These are phyloP conservation scores for Trametes hirsuta DNA, from an alignment of 1,284 basidiomycete species.

Conservation along the genomic window DNA sequence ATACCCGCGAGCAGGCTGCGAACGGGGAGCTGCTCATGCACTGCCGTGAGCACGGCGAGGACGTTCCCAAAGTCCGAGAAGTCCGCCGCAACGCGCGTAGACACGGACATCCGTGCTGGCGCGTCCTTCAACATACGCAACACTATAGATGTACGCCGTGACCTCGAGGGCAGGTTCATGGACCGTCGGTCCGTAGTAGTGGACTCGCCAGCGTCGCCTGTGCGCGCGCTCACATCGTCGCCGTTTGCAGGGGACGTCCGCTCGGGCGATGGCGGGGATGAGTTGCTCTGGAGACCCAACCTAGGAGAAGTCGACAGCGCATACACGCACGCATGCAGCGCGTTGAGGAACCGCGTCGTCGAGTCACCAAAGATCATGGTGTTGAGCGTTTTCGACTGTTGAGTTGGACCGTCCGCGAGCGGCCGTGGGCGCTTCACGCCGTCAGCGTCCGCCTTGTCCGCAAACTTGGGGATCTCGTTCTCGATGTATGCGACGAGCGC, in stretches of 20 bases:
- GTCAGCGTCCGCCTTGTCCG: slow-evolving; percentile 50
- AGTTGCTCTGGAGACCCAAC: slow-evolving; percentile 48
- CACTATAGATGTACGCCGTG: slow-evolving; percentile 58
- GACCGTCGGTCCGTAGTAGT: slow-evolving; percentile 51
- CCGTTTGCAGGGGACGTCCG: slow-evolving; percentile 27
- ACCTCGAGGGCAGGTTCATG: slow-evolving; percentile 46
- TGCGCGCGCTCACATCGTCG: slow-evolving; percentile 11
- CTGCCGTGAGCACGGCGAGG: slow-evolving; percentile 66
- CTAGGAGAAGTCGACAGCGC: slow-evolving; percentile 73
- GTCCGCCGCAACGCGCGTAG: slow-evolving; percentile 58
- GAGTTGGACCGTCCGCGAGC: slow-evolving; percentile 47
- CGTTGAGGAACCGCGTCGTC: slow-evolving; percentile 73
- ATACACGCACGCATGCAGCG: slow-evolving; percentile 78
- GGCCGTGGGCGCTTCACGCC: slow-evolving; percentile 47
- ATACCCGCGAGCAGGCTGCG: slow-evolving; percentile 77
- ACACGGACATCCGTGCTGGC: slow-evolving; percentile 45
- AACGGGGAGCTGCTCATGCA: slow-evolving; percentile 73
- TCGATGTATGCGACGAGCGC: slow-evolving; percentile 74
- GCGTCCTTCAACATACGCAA: slow-evolving; percentile 51
- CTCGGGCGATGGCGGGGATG: slow-evolving; percentile 44
- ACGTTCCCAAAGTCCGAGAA: slow-evolving; percentile 82
- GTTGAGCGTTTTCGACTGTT: slow-evolving; percentile 49
- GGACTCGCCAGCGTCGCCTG: slow-evolving; percentile 25
- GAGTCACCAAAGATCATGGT: slow-evolving; percentile 65
- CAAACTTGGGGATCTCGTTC: slow-evolving; percentile 71